Conservation (phyloP, 75 land plant species). For the Picea glauca region DNA sequence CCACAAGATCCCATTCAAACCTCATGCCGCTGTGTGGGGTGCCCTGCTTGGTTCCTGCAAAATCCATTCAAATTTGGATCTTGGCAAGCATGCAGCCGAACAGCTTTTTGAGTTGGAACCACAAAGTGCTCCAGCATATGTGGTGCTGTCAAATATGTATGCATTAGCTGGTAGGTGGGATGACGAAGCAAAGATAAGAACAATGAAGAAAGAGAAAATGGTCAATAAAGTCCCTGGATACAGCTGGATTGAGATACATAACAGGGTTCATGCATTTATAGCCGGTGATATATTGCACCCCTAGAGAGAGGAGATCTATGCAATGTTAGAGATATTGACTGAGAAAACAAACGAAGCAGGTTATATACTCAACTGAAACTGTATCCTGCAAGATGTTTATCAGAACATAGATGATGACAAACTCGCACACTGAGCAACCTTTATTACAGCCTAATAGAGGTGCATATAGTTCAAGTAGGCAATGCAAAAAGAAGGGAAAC, state of each 20-base stretch:
- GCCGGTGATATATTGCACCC: background rate
- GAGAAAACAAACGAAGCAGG: no score
- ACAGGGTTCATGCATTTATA: background rate
- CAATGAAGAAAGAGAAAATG: background rate
- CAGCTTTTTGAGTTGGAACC: constrained; percentile 44
- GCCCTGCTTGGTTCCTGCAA: constrained; percentile 45
- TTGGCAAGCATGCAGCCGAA: constrained; percentile 24
- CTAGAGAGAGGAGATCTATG: background rate
- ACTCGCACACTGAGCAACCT: no score
- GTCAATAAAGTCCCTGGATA: background rate
- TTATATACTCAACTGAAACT: no score
- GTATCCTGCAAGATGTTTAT: no score
- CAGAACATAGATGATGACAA: no score
- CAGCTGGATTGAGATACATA: background rate
- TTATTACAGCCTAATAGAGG: no score
- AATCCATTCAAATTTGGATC: constrained; percentile 23
- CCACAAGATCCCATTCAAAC: constrained; percentile 31
- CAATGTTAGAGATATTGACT: no score
- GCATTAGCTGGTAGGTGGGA: background rate
- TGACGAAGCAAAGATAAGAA: background rate
- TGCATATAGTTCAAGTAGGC: no score
- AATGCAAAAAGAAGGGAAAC: no score
- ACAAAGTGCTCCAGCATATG: constrained; percentile 25
- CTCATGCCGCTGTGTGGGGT: constrained; percentile 41
- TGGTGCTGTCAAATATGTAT: constrained; percentile 29